These are phyloP conservation scores for Ascosphaera acerosa DNA, from an alignment of 2,329 filamentous ascomycete genomes.

Conservation along the genomic window DNA sequence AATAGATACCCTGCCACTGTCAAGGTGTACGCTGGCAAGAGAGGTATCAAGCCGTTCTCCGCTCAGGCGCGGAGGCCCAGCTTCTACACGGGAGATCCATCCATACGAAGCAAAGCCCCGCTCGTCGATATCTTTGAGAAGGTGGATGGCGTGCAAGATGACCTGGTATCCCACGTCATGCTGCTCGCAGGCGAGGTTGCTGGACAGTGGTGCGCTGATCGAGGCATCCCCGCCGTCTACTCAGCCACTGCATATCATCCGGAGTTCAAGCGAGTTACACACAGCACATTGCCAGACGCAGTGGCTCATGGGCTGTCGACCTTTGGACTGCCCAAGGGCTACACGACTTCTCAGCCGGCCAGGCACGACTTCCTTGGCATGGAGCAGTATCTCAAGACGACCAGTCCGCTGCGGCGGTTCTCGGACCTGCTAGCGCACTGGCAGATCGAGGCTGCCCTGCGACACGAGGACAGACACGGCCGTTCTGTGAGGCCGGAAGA, in stretches of 20 bases:
- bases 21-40: constrained; percentile 8
- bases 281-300: background rate
- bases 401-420: constrained; percentile 35
- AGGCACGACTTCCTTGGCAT: constrained; percentile 21
- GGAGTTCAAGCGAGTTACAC: constrained; percentile 4
- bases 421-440: constrained; percentile 36
- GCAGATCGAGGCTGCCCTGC: constrained; percentile 37
- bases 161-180: constrained; percentile 27
- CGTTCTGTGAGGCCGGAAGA: constrained; percentile 15
- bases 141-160: constrained; percentile 14
- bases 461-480: constrained; percentile 26
- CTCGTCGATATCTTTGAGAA: constrained; percentile 14
- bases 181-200: constrained; percentile 27
- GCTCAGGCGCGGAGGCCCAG: constrained; percentile 10
- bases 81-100: constrained; percentile 18
- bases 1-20: constrained; percentile 2
- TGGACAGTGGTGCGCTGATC: constrained; percentile 26
- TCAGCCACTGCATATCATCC: constrained; percentile 16
- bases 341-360: constrained; percentile 16
- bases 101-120: constrained; percentile 13
- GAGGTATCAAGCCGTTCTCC: constrained; percentile 9
- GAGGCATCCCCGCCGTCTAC: constrained; percentile 26
- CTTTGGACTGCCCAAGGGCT: constrained; percentile 14
- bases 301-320: constrained; percentile 8
- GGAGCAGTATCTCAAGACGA: constrained; percentile 29